These are phyloP conservation scores for Hypseocharis bilobata DNA, from an alignment of 441 rosid species.

Conservation along the genomic window DNA sequence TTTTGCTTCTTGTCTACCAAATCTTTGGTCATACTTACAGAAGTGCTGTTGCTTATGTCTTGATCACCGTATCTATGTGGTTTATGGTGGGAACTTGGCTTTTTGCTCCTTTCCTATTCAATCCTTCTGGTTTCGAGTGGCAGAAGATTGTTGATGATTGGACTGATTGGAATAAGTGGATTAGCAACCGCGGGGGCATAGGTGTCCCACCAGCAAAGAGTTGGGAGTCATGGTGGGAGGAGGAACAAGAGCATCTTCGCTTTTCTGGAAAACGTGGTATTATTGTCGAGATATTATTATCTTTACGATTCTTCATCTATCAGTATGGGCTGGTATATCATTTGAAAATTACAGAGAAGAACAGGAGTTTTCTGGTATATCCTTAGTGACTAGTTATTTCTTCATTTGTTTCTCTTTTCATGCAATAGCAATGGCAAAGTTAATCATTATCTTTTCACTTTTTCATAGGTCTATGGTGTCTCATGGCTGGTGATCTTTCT, in stretches of 20 bases:
- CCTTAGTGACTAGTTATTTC: constrained; percentile 15
- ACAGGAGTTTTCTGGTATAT: constrained; percentile 60
- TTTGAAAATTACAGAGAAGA: constrained; percentile 43
- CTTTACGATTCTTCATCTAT: constrained; percentile 78
- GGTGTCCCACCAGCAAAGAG: constrained; percentile 96
- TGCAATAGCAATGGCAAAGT: background rate
- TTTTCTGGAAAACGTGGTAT: constrained; percentile 89
- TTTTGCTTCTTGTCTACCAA: constrained; percentile 77
- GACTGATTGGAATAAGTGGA: constrained; percentile 99
- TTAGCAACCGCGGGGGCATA: constrained; percentile 79
- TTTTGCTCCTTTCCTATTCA: constrained; percentile 94
- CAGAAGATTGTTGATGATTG: constrained; percentile 98
- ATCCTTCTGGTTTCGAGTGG: constrained; percentile 99
- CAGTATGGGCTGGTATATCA: constrained; percentile 96
- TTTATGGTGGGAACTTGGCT: constrained; percentile 99
- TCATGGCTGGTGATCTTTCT: constrained; percentile 93
- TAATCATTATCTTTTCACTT: constrained; percentile 13
- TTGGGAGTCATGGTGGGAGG: constrained; percentile 99
- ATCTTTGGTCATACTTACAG: constrained; percentile 80
- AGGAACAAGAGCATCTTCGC: constrained; percentile 91
- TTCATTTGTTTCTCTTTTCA: background rate
- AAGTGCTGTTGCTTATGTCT: constrained; percentile 70
- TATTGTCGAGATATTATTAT: constrained; percentile 69
- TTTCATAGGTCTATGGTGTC: constrained; percentile 67
- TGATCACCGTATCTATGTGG: constrained; percentile 95